Conservation (phyloP, 2,329 filamentous ascomycete species). For the Pseudohalonectria lignicola region DNA sequence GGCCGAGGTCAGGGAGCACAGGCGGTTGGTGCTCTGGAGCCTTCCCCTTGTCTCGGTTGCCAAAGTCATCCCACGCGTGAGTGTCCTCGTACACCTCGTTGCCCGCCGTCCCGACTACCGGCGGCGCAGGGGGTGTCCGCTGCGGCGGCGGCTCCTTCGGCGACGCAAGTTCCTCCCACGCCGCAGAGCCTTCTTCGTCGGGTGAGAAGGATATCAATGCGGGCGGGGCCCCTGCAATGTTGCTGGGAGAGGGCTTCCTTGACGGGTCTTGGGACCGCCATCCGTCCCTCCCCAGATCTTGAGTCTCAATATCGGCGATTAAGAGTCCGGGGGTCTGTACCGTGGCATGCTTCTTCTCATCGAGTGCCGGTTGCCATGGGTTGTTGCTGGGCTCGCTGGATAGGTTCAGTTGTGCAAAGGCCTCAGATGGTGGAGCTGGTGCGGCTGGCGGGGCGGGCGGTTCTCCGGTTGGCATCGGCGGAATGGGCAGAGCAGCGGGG, state of each 20-base stretch:
- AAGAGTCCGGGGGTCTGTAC: slow-evolving; percentile 4
- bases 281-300: slow-evolving; percentile 19
- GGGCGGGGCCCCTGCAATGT: slow-evolving; percentile 17
- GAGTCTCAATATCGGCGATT: slow-evolving; percentile 10
- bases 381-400: slow-evolving; percentile 28
- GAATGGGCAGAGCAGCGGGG: too few species aligned
- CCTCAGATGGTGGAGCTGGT: slow-evolving; percentile 18
- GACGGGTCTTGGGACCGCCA: slow-evolving; percentile 22
- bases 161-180: slow-evolving; percentile 25
- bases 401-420: slow-evolving; percentile 30
- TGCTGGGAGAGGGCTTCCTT: slow-evolving; percentile 17
- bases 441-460: slow-evolving; percentile 14
- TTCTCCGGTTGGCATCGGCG: slow-evolving; percentile 4
- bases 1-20: slow-evolving; percentile 3
- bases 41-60: slow-evolving; percentile 29
- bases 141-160: slow-evolving; percentile 14
- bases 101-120: slow-evolving; percentile 7
- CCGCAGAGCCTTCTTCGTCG: slow-evolving; percentile 24
- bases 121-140: slow-evolving; percentile 11
- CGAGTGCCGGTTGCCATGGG: slow-evolving; percentile 29
- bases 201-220: slow-evolving; percentile 24
- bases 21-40: slow-evolving; percentile 10
- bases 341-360: slow-evolving; percentile 18
- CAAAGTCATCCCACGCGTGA: slow-evolving; percentile 39
- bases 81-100: slow-evolving; percentile 27